Evolutionary conservation across 805 yeast species (phyloP).

Genomic region (Wickerhamiella qilinensis): DNA sequence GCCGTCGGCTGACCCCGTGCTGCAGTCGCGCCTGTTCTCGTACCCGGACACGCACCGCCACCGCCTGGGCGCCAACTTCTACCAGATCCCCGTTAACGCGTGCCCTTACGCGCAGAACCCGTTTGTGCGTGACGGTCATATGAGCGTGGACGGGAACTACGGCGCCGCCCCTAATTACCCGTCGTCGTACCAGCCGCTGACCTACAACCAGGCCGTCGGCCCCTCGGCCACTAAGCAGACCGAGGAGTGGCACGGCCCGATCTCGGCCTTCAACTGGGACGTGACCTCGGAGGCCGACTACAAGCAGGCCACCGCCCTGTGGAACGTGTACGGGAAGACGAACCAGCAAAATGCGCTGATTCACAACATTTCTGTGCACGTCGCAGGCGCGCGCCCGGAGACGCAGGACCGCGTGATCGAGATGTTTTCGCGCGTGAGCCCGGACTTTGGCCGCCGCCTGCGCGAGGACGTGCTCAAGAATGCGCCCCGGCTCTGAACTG

Average conservation of each 20-base stretch:
- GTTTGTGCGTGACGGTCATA: slow-evolving; percentile 48
- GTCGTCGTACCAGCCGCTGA: slow-evolving; percentile 25
- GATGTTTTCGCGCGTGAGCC: slow-evolving; percentile 58
- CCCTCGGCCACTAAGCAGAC: slow-evolving; percentile 27
- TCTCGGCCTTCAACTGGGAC: slow-evolving; percentile 77
- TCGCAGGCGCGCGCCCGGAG: slow-evolving; percentile 43
- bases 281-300: slow-evolving; percentile 54
- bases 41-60: slow-evolving; percentile 66
- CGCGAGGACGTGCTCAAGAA: slow-evolving; percentile 43
- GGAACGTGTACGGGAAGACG: slow-evolving; percentile 60
- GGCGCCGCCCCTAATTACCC: slow-evolving; percentile 38
- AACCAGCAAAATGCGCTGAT: slow-evolving; percentile 77
- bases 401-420: slow-evolving; percentile 68
- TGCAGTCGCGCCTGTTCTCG: slow-evolving; percentile 61
- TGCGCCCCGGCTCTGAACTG: slow-evolving; percentile 23
- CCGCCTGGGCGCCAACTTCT: slow-evolving; percentile 55
- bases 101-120: slow-evolving; percentile 36
- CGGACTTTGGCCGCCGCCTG: slow-evolving; percentile 49
- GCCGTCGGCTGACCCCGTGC: slow-evolving; percentile 62
- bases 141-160: slow-evolving; percentile 31
- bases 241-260: slow-evolving; percentile 71
- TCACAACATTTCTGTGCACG: slow-evolving; percentile 71
- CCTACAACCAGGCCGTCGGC: slow-evolving; percentile 16
- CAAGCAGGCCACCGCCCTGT: slow-evolving; percentile 60
- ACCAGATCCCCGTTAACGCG: slow-evolving; percentile 47